A percentile compares a stretch with the other conserved stretches of the same genome.
These are phyloP conservation scores for Nitzschia palea DNA, from an alignment of 108 stramenopile genomes.

Conservation along the genomic window DNA sequence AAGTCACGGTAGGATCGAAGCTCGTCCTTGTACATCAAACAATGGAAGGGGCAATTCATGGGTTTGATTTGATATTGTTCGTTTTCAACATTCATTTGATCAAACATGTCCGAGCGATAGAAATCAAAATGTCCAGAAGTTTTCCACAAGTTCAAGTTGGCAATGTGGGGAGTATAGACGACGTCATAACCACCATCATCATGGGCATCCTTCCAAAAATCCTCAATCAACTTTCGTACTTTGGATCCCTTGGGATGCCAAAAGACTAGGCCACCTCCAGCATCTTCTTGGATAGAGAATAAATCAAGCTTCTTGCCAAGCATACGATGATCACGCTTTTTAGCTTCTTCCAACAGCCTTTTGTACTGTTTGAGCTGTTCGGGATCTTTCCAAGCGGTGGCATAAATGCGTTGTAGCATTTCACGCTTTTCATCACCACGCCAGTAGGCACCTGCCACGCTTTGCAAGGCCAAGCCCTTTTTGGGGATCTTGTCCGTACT, in stretches of 20 bases:
- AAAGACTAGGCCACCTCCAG: constrained; percentile 76
- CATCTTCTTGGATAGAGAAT: constrained; percentile 94
- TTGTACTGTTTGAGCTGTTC: constrained; percentile 85
- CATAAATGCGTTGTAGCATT: constrained; percentile 95
- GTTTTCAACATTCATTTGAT: constrained; percentile 97
- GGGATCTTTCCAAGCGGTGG: constrained; percentile 92
- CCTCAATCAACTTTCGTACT: constrained; percentile 89
- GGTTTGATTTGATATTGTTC: constrained; percentile 98
- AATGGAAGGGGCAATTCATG: constrained; percentile 99
- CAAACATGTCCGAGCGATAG: constrained; percentile 97
- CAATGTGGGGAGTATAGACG: constrained; percentile 98
- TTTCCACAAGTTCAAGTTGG: constrained; percentile 97
- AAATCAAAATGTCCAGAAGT: constrained; percentile 98
- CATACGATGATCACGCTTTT: constrained; percentile 95
- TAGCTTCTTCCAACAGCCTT: constrained; percentile 93
- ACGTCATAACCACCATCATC: constrained; percentile 86
- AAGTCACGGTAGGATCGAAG: constrained; percentile 93
- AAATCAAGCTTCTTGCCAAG: constrained; percentile 95
- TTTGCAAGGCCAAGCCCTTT: constrained; percentile 82
- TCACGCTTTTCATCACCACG: constrained; percentile 95
- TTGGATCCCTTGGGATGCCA: constrained; percentile 95
- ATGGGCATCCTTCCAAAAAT: constrained; percentile 92
- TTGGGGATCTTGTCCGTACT: constrained; percentile 82
- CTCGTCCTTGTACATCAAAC: constrained; percentile 96
- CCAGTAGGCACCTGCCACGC: constrained; percentile 98